Evolutionary conservation across 495 filamentous ascomycete genomes (phyloP).

Genomic region (Clohesyomyces aquaticus): DNA sequence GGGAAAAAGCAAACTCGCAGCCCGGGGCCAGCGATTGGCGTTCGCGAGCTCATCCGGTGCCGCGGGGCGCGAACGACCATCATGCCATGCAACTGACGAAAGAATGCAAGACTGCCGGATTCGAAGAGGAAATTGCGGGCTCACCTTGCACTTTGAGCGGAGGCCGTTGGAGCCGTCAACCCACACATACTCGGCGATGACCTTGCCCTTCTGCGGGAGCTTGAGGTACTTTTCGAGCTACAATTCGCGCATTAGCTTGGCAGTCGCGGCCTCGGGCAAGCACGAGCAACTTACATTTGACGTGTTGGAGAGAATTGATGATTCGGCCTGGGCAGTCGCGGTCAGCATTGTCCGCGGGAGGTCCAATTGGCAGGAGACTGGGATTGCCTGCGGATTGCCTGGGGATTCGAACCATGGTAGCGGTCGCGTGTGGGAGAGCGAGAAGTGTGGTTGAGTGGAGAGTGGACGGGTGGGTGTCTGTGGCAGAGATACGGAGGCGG

Average conservation of each 20-base stretch:
- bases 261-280: background rate
- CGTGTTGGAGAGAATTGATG: slow-evolving; percentile 48
- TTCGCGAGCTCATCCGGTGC: too few species aligned
- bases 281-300: slow-evolving; percentile 44
- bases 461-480: background rate
- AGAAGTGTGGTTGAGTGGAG: slow-evolving; percentile 1
- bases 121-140: slow-evolving; percentile 45
- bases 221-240: slow-evolving; percentile 91
- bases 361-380: slow-evolving; percentile 16
- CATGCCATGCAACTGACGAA: slow-evolving; percentile 21
- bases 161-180: slow-evolving; percentile 78
- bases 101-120: slow-evolving; percentile 35
- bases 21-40: slow-evolving; percentile 27
- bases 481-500: slow-evolving; percentile 7
- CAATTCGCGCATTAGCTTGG: slow-evolving; percentile 23
- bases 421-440: slow-evolving; percentile 10
- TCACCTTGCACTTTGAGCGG: slow-evolving; percentile 91
- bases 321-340: slow-evolving; percentile 39
- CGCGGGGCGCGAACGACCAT: slow-evolving; percentile 4
- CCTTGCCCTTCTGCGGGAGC: slow-evolving; percentile 81
- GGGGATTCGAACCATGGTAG: background rate
- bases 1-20: slow-evolving; percentile 26
- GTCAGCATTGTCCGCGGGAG: slow-evolving; percentile 14
- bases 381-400: slow-evolving; percentile 33
- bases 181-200: slow-evolving; percentile 98